Evolutionary conservation across 2,329 filamentous ascomycete species (phyloP).

Genomic region (Claviceps spartinae): DNA sequence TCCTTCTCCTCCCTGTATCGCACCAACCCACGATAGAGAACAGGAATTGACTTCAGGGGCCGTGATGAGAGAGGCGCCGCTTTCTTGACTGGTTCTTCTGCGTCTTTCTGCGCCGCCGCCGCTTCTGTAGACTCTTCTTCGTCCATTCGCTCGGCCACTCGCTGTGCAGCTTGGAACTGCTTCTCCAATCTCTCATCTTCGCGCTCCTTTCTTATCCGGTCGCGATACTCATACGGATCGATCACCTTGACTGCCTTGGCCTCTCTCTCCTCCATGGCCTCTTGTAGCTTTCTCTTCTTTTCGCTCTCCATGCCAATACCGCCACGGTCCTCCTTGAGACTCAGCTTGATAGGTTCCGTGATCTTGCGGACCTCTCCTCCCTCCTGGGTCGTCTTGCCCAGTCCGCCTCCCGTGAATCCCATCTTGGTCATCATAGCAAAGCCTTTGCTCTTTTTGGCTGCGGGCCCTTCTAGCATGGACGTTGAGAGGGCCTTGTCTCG

Average conservation of each 20-base stretch:
- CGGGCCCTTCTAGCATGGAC: slow-evolving; percentile 50
- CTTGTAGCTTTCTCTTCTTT: slow-evolving; percentile 61
- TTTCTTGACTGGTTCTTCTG: slow-evolving; percentile 12
- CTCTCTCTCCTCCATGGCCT: slow-evolving; percentile 42
- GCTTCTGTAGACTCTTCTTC: slow-evolving; percentile 34
- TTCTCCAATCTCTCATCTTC: slow-evolving; percentile 56
- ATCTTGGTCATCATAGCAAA: slow-evolving; percentile 95
- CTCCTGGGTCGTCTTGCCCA: slow-evolving; percentile 48
- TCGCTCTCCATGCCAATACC: slow-evolving; percentile 78
- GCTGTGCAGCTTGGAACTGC: slow-evolving; percentile 65
- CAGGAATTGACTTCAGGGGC: slow-evolving; percentile 51
- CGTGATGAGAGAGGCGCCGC: slow-evolving; percentile 13
- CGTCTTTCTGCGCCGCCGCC: slow-evolving; percentile 8
- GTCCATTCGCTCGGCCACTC: slow-evolving; percentile 65
- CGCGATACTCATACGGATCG: slow-evolving; percentile 57
- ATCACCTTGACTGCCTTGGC: slow-evolving; percentile 47
- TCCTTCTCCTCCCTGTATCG: slow-evolving; percentile 57
- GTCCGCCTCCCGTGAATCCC: slow-evolving; percentile 68
- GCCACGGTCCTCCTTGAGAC: slow-evolving; percentile 63
- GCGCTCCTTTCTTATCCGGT: slow-evolving; percentile 55
- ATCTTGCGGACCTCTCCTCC: slow-evolving; percentile 21
- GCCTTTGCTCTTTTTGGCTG: slow-evolving; percentile 61
- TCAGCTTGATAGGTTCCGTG: slow-evolving; percentile 61
- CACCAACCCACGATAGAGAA: slow-evolving; percentile 68
- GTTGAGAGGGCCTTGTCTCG: slow-evolving; percentile 64